These are phyloP conservation scores for Uncinocarpus reesii DNA, from an alignment of 2,329 filamentous ascomycete genomes.

Conservation along the genomic window DNA sequence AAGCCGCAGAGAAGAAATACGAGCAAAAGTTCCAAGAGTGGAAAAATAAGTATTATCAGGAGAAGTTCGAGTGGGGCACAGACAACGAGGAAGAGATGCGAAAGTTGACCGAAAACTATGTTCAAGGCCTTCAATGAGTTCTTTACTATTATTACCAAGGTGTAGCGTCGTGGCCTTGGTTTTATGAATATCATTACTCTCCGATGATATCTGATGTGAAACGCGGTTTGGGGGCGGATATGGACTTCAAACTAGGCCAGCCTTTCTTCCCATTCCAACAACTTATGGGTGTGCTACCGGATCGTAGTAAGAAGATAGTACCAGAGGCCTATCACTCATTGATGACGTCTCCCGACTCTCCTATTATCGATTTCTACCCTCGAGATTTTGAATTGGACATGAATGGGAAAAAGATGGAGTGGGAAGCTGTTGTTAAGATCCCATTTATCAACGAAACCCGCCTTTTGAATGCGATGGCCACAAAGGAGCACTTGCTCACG, in stretches of 20 bases:
- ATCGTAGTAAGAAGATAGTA: conserved; percentile 95
- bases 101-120: conserved; percentile 86
- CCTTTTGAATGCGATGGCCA: conserved; percentile 72
- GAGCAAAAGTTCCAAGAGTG: conserved; percentile 80
- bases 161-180: conserved; percentile 98
- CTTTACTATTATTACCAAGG: conserved; percentile 96
- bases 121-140: conserved; percentile 96
- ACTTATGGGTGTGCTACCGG: conserved; percentile 93
- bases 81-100: conserved; percentile 71
- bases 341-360: conserved; percentile 82
- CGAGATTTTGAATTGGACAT: conserved; percentile 95
- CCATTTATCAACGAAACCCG: conserved; percentile 94
- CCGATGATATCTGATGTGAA: conserved; percentile 95
- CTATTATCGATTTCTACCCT: conserved; percentile 96
- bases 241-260: conserved; percentile 87
- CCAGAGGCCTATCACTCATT: conserved; percentile 76
- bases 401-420: conserved; percentile 99
- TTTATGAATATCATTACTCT: conserved; percentile 91
- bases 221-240: conserved; percentile 73
- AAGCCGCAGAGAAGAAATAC: conserved; percentile 72
- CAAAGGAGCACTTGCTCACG: conserved; percentile 67
- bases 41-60: conserved; percentile 88
- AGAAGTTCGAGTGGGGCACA: conserved; percentile 82
- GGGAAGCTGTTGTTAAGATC: conserved; percentile 98
- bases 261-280: conserved; percentile 94